Conservation (phyloP, 345 rosid species). For the Syzygium grande region DNA sequence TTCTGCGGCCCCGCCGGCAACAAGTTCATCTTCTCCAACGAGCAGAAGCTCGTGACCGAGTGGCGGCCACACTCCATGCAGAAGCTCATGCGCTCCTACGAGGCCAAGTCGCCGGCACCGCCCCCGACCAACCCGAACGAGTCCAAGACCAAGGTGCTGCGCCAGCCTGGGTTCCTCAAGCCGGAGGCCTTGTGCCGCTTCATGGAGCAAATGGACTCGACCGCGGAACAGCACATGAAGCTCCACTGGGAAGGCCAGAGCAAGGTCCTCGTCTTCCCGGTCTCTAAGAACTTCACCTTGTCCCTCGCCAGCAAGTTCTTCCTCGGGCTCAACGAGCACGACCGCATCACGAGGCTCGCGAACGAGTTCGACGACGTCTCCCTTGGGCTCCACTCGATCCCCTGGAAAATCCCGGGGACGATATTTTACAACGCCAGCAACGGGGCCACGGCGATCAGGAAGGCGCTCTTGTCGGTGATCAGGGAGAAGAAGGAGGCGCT, state of each 20-base stretch:
- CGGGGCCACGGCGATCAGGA: constrained; percentile 16
- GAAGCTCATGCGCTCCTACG: constrained; percentile 12
- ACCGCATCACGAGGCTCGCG: constrained; percentile 20
- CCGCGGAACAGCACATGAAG: constrained; percentile 21
- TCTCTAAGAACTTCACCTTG: constrained; percentile 28
- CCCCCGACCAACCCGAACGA: not conserved
- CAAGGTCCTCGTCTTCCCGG: constrained; percentile 14
- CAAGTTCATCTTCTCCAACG: constrained; percentile 17
- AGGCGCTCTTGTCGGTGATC: constrained; percentile 19
- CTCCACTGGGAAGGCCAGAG: constrained; percentile 27
- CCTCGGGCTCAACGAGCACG: constrained; percentile 27
- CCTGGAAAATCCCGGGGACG: constrained; percentile 26
- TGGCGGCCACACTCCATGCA: constrained; percentile 16
- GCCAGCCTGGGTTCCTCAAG: constrained; percentile 31
- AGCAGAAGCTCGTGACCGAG: constrained; percentile 9
- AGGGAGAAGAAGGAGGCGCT: constrained; percentile 27
- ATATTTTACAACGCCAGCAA: constrained; percentile 16
- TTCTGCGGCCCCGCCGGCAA: constrained; percentile 8
- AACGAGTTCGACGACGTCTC: constrained; percentile 23
- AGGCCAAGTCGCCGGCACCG: not conserved
- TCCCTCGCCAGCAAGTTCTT: constrained; percentile 38
- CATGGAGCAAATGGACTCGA: constrained; percentile 28
- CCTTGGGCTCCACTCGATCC: constrained; percentile 32
- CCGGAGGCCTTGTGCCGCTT: constrained; percentile 39
- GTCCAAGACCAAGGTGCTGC: constrained; percentile 8